Percentiles rank a stretch among this genome's conserved stretches.
These are phyloP conservation scores for Cinnamomum micranthum DNA, from an alignment of 164 flowering plant genomes.

Conservation along the genomic window DNA sequence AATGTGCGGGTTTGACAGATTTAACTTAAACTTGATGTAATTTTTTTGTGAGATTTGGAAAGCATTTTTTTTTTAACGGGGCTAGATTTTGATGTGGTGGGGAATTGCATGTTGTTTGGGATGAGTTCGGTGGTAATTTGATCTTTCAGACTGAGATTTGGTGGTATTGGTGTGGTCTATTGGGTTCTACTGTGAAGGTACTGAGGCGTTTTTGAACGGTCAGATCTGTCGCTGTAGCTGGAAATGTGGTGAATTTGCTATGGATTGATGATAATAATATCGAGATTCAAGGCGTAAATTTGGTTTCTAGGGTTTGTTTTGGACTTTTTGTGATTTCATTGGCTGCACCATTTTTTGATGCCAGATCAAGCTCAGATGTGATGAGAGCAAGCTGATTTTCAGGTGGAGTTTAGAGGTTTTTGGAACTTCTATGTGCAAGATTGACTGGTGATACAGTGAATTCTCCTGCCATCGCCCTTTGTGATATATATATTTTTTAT, in stretches of 20 bases:
- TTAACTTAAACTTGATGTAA: background rate
- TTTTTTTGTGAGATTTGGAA: background rate
- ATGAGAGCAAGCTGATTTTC: background rate
- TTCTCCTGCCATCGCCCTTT: background rate
- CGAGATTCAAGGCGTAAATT: background rate
- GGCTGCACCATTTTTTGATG: background rate
- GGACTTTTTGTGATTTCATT: background rate
- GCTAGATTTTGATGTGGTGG: background rate
- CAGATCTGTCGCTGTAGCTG: background rate
- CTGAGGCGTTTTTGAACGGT: background rate
- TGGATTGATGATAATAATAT: background rate
- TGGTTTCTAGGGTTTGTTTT: background rate
- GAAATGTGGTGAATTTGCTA: constrained; percentile 6
- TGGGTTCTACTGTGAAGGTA: background rate
- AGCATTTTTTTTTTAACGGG: background rate
- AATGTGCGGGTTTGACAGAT: background rate
- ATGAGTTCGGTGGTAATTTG: background rate
- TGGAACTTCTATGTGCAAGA: too few relatives aligned
- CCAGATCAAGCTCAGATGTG: background rate
- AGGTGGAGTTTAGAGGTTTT: background rate
- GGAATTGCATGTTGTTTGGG: background rate
- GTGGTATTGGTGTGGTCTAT: background rate
- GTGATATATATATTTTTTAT: background rate
- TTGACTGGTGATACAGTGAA: too few relatives aligned
- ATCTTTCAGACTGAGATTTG: background rate